phyloP scores from a whole-genome alignment of 2,329 filamentous ascomycete genomes.

The Fusarium ambrosium region DNA sequence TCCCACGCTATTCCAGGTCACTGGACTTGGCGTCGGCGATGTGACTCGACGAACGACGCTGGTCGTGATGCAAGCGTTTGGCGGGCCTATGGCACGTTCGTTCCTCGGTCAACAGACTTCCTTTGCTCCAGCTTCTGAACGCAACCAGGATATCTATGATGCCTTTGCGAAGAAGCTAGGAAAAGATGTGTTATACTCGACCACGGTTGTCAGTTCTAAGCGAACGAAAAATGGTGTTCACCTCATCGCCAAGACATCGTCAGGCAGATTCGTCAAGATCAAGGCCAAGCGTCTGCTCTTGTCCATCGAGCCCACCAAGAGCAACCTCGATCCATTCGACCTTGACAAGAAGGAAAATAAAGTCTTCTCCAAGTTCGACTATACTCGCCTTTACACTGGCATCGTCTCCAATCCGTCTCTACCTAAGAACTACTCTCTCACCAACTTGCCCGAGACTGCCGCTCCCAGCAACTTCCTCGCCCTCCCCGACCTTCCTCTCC shows the following conservation, averaged over 20 bases:
- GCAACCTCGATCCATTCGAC: constrained; percentile 51
- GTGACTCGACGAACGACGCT: constrained; percentile 59
- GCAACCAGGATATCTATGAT: constrained; percentile 58
- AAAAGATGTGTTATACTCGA: constrained; percentile 54
- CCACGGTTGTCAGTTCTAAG: constrained; percentile 49
- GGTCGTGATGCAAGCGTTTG: constrained; percentile 60
- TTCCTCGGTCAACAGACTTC: constrained; percentile 48
- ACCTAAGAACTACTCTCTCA: constrained; percentile 33
- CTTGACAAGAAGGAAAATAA: constrained; percentile 48
- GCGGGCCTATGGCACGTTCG: constrained; percentile 51
- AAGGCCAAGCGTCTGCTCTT: constrained; percentile 53
- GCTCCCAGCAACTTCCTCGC: constrained; percentile 39
- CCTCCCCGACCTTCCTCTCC: constrained; percentile 37
- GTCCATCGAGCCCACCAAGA: constrained; percentile 52
- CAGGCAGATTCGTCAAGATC: constrained; percentile 46
- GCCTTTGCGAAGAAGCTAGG: constrained; percentile 52
- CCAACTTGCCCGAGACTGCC: constrained; percentile 40
- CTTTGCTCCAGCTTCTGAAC: constrained; percentile 51
- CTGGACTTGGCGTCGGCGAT: constrained; percentile 60
- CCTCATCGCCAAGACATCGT: constrained; percentile 46
- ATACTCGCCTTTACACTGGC: constrained; percentile 50
- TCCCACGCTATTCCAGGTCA: constrained; percentile 55
- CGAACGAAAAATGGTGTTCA: constrained; percentile 45
- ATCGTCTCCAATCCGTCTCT: constrained; percentile 49
- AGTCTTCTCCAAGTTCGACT: constrained; percentile 53